Conservation (phyloP, 768 basidiomycete genomes). For the Mycena sanguinolenta region DNA sequence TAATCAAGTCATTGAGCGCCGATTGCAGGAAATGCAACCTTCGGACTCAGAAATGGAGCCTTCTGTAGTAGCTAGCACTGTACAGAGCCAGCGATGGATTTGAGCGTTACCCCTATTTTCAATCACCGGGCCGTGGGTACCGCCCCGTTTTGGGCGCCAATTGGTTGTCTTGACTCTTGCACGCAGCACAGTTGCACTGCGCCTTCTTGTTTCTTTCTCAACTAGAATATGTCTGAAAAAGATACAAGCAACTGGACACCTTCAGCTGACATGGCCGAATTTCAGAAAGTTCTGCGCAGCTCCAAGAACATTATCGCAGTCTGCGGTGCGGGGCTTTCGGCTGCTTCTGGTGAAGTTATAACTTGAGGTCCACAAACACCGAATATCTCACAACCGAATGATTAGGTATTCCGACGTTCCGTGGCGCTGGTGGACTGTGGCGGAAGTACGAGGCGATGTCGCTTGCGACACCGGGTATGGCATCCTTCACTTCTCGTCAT, state of each 20-base stretch:
- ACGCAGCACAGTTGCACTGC: no score
- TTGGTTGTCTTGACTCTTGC: no score
- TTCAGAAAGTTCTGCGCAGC: slow-evolving; percentile 44
- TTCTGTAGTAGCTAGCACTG: slow-evolving; percentile 16
- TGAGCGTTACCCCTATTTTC: neutral
- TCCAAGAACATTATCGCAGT: slow-evolving; percentile 54
- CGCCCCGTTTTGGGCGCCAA: no score
- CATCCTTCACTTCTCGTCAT: no score
- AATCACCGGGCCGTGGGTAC: neutral
- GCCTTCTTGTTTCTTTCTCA: no score
- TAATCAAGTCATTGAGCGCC: slow-evolving; percentile 52
- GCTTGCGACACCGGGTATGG: slow-evolving; percentile 66
- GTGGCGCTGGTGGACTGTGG: slow-evolving; percentile 67
- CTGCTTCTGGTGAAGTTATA: slow-evolving; percentile 64
- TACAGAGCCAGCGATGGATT: slow-evolving; percentile 11
- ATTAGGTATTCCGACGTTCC: slow-evolving; percentile 62
- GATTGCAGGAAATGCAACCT: slow-evolving; percentile 48
- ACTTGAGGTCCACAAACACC: slow-evolving; percentile 20
- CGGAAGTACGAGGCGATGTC: slow-evolving; percentile 61
- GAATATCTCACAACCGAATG: slow-evolving; percentile 28
- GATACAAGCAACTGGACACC: slow-evolving; percentile 20
- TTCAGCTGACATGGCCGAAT: slow-evolving; percentile 45
- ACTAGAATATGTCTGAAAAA: neutral
- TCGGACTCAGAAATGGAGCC: slow-evolving; percentile 34
- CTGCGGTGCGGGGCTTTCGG: slow-evolving; percentile 74